Evolutionary conservation across 2,329 filamentous ascomycete genomes (phyloP).

Genomic region (Nigrograna mackinnonii): DNA sequence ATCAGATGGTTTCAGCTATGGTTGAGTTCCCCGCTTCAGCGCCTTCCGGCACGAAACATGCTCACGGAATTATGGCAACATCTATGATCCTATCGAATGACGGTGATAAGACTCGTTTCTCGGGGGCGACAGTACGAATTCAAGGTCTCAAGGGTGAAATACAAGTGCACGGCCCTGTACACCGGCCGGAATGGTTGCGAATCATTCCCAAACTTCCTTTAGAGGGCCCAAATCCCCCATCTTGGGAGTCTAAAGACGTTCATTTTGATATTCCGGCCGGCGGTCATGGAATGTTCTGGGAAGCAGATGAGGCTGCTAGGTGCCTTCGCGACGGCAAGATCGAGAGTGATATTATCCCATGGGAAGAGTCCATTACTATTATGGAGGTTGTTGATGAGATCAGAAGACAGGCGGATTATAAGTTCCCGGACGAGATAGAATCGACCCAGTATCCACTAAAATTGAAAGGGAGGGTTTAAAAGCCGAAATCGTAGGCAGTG

Average conservation of each 20-base stretch:
- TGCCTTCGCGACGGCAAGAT: constrained; percentile 74
- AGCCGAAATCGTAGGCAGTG: too few species aligned
- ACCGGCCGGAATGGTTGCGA: constrained; percentile 63
- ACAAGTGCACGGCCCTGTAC: constrained; percentile 71
- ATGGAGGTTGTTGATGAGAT: constrained; percentile 77
- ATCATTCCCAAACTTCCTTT: constrained; percentile 57
- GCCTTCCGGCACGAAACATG: too few species aligned
- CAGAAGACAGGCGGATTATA: constrained; percentile 60
- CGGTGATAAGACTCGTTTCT: constrained; percentile 60
- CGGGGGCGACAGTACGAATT: constrained; percentile 68
- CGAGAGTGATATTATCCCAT: constrained; percentile 64
- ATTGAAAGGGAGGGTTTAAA: too few species aligned
- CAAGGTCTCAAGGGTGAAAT: constrained; percentile 79
- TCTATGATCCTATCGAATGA: constrained; percentile 39
- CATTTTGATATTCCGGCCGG: constrained; percentile 49
- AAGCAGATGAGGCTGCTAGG: constrained; percentile 74
- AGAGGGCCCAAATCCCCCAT: constrained; percentile 41
- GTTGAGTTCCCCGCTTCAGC: constrained; percentile 72
- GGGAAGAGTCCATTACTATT: constrained; percentile 75
- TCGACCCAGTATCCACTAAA: constrained; percentile 58
- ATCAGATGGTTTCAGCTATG: constrained; percentile 74
- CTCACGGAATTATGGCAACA: constrained; percentile 67
- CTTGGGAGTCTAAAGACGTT: constrained; percentile 44
- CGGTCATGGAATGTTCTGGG: constrained; percentile 83
- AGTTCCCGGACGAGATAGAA: constrained; percentile 66